A percentile compares a stretch with the other conserved stretches of the same genome.
phyloP scores from a whole-genome alignment of 2,329 filamentous ascomycete species.

The Monilinia fructicola region DNA sequence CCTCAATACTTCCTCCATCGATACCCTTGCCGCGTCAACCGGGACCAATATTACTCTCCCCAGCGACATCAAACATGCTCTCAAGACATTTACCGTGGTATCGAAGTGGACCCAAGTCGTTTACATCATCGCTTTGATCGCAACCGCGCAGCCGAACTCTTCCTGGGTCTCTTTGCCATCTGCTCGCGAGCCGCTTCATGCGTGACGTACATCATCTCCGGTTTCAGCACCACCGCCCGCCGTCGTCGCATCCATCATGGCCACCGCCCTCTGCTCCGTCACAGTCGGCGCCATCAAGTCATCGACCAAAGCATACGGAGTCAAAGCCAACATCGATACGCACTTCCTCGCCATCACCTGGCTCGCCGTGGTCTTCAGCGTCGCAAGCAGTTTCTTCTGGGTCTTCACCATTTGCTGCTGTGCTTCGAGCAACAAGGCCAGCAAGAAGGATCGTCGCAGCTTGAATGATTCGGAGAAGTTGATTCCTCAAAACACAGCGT shows the following conservation, averaged over 20 bases:
- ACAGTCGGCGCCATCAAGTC: constrained; percentile 68
- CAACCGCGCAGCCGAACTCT: constrained; percentile 67
- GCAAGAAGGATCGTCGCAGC: constrained; percentile 26
- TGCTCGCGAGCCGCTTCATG: constrained; percentile 81
- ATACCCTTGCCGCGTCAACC: constrained; percentile 48
- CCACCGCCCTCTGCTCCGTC: constrained; percentile 71
- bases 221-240: constrained; percentile 56
- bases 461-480: constrained; percentile 37
- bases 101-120: constrained; percentile 81
- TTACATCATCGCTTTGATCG: constrained; percentile 71
- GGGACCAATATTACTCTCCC: constrained; percentile 64
- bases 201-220: constrained; percentile 74
- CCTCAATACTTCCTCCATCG: constrained; percentile 64
- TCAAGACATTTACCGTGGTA: constrained; percentile 72
- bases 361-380: constrained; percentile 75
- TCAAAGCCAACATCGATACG: constrained; percentile 64
- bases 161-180: constrained; percentile 78
- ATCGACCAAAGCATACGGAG: constrained; percentile 68
- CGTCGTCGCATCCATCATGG: constrained; percentile 66
- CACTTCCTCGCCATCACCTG: constrained; percentile 72
- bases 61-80: constrained; percentile 60
- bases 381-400: constrained; percentile 85
- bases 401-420: constrained; percentile 90
- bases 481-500: constrained; percentile 39
- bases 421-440: constrained; percentile 36